Base-by-base conservation (phyloP, 495 filamentous ascomycete genomes). In the Aspergillus homomorphus region DNA sequence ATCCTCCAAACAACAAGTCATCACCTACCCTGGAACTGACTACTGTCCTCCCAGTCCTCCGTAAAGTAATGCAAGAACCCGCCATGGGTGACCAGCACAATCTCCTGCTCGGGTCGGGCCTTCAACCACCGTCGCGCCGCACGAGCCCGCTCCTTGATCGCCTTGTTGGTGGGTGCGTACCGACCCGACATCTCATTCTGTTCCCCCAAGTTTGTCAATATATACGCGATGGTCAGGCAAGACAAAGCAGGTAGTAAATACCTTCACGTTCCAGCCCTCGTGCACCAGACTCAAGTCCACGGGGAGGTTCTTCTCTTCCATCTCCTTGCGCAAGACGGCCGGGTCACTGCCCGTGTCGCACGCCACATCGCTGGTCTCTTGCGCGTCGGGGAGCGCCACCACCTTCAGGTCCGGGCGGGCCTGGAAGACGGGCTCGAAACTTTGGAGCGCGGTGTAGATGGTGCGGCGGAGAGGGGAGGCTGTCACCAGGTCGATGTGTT, bases 401-500 rank as follows among this genome's bases (percentile, higher is more conserved):
- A 96, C 68, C 24, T 77, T 77, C 42, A 80, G 57, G n/a, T 75
- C 75, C 18, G 77, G 73, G 52, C 75, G 74, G 3, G 70, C 67
- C 23, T 77, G 56, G 51, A 83, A 75, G 5, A 78, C 69, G 3
- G 85, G 76, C 46, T 69, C 71, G 73, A 96, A 96, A 48, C 82
- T 82, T 51, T 85, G 73, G 10, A 96, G 79, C 5, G 88, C 84
- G 0, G 93, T 96, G 69, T 89, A 87, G 30, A 98, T 74, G 3
- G 93, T 95, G 54, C 93, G 87, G 21, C 87, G 86, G 49, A 96
- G 80, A 1, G 93, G 92, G 0, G 91, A 96, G 46, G 90, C 85
- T 18, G 92, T 82, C 2, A 96, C 78, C 52, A 92, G 80, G 7
- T 86, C 85, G 69, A 93, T 72, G 33, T 82, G 69, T 20, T 78